These are phyloP conservation scores for Boletus coccyginus DNA, from an alignment of 768 basidiomycete genomes.

Conservation along the genomic window DNA sequence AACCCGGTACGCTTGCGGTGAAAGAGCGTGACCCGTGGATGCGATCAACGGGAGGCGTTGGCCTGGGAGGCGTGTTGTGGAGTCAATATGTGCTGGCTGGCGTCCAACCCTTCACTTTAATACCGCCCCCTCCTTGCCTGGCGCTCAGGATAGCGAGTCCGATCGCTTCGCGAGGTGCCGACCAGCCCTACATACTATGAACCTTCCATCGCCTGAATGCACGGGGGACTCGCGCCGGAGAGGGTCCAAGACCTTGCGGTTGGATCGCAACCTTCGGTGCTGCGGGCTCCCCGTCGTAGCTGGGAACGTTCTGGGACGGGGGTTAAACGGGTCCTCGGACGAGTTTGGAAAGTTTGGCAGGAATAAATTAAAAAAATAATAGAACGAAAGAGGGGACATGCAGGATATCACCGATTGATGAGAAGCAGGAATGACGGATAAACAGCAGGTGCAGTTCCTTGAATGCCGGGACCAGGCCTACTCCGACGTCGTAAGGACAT, in stretches of 20 bases:
- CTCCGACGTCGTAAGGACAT: neutral
- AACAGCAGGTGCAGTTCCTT: constrained; percentile 8
- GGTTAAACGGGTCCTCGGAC: constrained; percentile 20
- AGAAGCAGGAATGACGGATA: neutral
- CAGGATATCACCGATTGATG: constrained; percentile 10
- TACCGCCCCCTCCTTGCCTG: neutral
- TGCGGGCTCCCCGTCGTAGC: constrained; percentile 15
- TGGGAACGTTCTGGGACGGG: constrained; percentile 12
- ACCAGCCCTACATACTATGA: neutral
- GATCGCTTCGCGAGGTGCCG: constrained; percentile 1
- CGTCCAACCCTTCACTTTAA: constrained; percentile 7
- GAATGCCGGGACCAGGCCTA: constrained; percentile 12
- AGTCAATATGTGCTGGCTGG: neutral
- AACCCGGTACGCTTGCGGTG: neutral
- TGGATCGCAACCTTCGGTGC: constrained; percentile 20
- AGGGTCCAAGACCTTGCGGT: neutral
- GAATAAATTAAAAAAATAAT: neutral
- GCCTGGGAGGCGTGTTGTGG: neutral
- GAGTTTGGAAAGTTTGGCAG: constrained; percentile 10
- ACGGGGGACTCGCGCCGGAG: neutral
- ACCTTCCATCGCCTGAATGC: neutral
- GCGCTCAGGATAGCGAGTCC: neutral
- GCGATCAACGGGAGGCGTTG: constrained; percentile 2
- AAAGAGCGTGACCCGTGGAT: neutral
- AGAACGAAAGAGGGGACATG: neutral